Percentiles rank a stretch among this genome's conserved stretches.
These are phyloP conservation scores for Tolypocladium endophyticum DNA, from an alignment of 2,329 filamentous ascomycete species.

Conservation along the genomic window DNA sequence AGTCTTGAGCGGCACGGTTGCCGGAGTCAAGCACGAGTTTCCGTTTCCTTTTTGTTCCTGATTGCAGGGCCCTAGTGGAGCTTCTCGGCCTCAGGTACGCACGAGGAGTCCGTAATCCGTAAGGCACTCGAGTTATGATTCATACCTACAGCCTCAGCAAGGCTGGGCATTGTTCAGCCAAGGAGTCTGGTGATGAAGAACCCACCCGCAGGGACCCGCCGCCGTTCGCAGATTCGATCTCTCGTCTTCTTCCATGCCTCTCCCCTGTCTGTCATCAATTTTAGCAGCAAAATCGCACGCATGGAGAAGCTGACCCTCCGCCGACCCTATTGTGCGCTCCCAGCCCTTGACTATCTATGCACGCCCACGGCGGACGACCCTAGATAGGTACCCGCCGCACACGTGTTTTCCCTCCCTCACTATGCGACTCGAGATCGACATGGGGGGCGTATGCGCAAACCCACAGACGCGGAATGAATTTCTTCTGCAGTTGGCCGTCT, in stretches of 20 bases:
- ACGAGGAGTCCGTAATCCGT: not conserved
- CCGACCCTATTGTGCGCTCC: not conserved
- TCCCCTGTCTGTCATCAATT: not conserved
- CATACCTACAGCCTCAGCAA: not conserved
- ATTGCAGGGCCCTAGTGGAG: not conserved
- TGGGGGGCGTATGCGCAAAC: not conserved
- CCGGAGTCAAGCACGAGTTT: not conserved
- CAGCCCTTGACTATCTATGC: not conserved
- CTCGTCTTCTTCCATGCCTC: not conserved
- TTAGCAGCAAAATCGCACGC: not conserved
- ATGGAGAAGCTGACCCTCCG: not conserved
- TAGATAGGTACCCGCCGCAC: not conserved
- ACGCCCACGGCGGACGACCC: not conserved
- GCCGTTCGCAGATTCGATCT: not conserved
- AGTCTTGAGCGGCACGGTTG: not conserved
- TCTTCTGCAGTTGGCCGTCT: not conserved
- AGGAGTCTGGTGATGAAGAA: not conserved
- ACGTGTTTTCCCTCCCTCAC: not conserved
- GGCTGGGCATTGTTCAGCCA: not conserved
- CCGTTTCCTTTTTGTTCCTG: not conserved
- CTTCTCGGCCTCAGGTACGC: not conserved
- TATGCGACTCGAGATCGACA: not conserved
- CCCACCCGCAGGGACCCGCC: not conserved
- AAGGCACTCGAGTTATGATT: not conserved
- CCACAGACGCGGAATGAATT: not conserved